Conservation (phyloP, 169 alveolate species). For the Nephromyces sp. region DNA sequence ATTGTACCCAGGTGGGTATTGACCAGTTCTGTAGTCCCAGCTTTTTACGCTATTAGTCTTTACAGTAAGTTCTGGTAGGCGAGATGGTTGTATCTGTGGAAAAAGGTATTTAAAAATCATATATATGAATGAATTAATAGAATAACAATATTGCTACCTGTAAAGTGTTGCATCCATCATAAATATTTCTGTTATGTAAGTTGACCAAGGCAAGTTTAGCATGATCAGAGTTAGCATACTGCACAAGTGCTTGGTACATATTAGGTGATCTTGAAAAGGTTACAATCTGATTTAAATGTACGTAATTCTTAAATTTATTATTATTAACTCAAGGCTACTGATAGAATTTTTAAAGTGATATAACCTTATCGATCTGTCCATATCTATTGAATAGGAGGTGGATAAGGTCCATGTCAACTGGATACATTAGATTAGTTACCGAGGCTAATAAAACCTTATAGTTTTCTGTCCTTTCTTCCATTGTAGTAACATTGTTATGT, state of each 20-base stretch:
- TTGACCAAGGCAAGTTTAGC: slow-evolving; percentile 45
- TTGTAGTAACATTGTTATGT: neutral
- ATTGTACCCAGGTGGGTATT: slow-evolving; percentile 1
- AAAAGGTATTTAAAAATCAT: neutral
- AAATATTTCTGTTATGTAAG: slow-evolving; percentile 43
- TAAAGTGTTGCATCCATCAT: slow-evolving; percentile 50
- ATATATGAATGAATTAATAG: neutral
- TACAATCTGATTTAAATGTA: slow-evolving; percentile 32
- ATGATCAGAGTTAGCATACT: slow-evolving; percentile 30
- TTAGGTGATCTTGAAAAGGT: slow-evolving; percentile 42
- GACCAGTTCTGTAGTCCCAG: slow-evolving; percentile 45
- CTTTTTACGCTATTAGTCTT: slow-evolving; percentile 37
- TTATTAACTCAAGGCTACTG: neutral
- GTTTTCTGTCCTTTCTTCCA: slow-evolving; percentile 8
- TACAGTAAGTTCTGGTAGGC: slow-evolving; percentile 39
- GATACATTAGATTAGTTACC: slow-evolving; percentile 42
- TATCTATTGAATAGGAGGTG: slow-evolving; percentile 45
- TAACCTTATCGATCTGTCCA: slow-evolving; percentile 35
- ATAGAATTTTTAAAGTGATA: neutral
- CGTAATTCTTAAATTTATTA: neutral
- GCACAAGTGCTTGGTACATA: slow-evolving; percentile 49
- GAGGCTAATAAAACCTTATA: slow-evolving; percentile 44
- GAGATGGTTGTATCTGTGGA: slow-evolving; percentile 41
- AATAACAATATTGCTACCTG: slow-evolving; percentile 1
- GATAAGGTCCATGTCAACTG: slow-evolving; percentile 51